Percentiles rank a stretch among this genome's conserved stretches.
Conservation (phyloP, 2,329 filamentous ascomycete species). For the Cucurbitaria berberidis region DNA sequence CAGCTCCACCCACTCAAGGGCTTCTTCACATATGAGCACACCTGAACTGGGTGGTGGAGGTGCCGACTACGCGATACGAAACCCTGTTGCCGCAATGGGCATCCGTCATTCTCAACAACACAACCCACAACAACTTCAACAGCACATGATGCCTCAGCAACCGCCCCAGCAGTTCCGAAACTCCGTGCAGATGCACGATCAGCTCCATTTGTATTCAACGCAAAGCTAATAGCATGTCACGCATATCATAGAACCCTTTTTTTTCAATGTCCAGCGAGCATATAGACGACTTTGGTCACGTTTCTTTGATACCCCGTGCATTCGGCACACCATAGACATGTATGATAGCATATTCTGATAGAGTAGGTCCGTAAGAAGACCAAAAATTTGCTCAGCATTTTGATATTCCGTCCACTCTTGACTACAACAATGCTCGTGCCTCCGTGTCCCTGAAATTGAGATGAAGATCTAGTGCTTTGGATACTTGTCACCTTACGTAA, state of each 20-base stretch:
- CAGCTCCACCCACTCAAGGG: slow-evolving; percentile 28
- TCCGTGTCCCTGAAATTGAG: too few relatives aligned
- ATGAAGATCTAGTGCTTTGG: too few relatives aligned
- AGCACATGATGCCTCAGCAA: slow-evolving; percentile 31
- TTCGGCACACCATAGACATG: slow-evolving; percentile 1
- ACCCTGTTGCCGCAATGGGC: slow-evolving; percentile 22
- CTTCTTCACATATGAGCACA: slow-evolving; percentile 30
- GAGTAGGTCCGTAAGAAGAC: not conserved
- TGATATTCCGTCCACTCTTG: not conserved
- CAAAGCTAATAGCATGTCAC: slow-evolving; percentile 13
- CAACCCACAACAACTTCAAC: slow-evolving; percentile 24
- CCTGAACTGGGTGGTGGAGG: slow-evolving; percentile 30
- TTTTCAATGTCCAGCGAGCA: slow-evolving; percentile 1
- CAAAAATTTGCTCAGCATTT: not conserved
- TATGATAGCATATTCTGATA: not conserved
- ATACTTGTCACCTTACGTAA: too few relatives aligned
- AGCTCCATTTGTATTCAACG: slow-evolving; percentile 31
- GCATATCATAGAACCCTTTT: not conserved
- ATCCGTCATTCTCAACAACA: slow-evolving; percentile 29
- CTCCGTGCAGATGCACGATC: slow-evolving; percentile 30
- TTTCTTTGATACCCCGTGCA: slow-evolving; percentile 4
- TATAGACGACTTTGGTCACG: not conserved
- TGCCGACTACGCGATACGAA: slow-evolving; percentile 32
- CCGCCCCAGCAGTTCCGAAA: slow-evolving; percentile 25
- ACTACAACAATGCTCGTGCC: not conserved